phyloP scores from a whole-genome alignment of 1,139 yeast species.

The Taiozyma sp. region DNA sequence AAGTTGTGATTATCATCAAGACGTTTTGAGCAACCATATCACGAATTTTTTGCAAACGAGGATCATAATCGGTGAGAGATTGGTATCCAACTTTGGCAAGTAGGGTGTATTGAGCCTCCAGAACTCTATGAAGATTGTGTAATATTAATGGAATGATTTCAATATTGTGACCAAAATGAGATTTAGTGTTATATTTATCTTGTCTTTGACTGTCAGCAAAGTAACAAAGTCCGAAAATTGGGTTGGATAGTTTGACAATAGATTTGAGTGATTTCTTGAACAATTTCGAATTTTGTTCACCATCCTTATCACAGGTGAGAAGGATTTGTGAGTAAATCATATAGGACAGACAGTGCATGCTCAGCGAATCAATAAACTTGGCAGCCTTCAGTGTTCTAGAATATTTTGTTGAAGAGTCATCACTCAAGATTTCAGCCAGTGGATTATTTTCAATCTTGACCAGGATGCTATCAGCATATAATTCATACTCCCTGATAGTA shows the following conservation, averaged over 20 bases:
- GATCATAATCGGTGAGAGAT: not conserved
- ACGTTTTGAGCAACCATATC: slow-evolving; percentile 4
- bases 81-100: not conserved
- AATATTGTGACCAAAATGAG: slow-evolving; percentile 7
- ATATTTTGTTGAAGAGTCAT: slow-evolving; percentile 3
- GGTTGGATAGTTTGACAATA: slow-evolving; percentile 1
- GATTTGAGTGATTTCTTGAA: slow-evolving; percentile 3
- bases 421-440: slow-evolving; percentile 4
- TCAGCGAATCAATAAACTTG: slow-evolving; percentile 6
- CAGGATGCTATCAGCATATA: not conserved
- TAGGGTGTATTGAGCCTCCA: slow-evolving; percentile 3
- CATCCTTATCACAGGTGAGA: slow-evolving; percentile 1
- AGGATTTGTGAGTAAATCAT: slow-evolving; percentile 4
- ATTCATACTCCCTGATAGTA: not conserved
- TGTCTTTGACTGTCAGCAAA: slow-evolving; percentile 8
- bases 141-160: slow-evolving; percentile 6
- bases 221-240: slow-evolving; percentile 4
- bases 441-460: not conserved
- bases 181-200: slow-evolving; percentile 2
- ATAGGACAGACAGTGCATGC: slow-evolving; percentile 5
- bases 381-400: slow-evolving; percentile 1
- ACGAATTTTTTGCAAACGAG: slow-evolving; percentile 4
- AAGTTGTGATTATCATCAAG: slow-evolving; percentile 5
- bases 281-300: not conserved
- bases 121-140: slow-evolving; percentile 4